phyloP scores from a whole-genome alignment of 768 basidiomycete species.

The Auriscalpium microsporum region DNA sequence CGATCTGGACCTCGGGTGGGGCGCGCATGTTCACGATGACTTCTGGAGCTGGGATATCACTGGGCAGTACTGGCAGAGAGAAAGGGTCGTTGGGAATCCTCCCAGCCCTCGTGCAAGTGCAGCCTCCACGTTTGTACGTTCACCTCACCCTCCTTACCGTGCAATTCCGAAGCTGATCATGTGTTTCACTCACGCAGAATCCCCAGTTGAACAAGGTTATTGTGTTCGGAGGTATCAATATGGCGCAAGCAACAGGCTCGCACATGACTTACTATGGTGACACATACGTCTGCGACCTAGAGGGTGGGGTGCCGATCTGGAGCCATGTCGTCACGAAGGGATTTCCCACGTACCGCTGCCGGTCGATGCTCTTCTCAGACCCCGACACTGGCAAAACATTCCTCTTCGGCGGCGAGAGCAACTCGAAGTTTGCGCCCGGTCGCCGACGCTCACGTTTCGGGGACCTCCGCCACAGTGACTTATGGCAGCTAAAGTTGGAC shows the following conservation, averaged over 20 bases:
- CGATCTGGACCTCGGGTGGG: conserved; percentile 15
- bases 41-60: conserved; percentile 27
- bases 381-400: conserved; percentile 24
- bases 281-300: conserved; percentile 25
- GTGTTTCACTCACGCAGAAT: conserved; percentile 19
- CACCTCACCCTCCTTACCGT: background rate
- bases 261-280: conserved; percentile 27
- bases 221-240: conserved; percentile 29
- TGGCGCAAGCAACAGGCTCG: conserved; percentile 1
- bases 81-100: conserved; percentile 23
- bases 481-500: conserved; percentile 30
- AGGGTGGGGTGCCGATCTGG: conserved; percentile 19
- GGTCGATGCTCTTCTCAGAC: conserved; percentile 23
- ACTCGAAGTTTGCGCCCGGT: conserved; percentile 25
- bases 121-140: conserved; percentile 7
- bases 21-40: conserved; percentile 21
- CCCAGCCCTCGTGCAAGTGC: conserved; percentile 24
- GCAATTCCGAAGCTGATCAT: background rate
- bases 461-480: conserved; percentile 20
- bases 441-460: conserved; percentile 15
- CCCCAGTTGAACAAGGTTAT: conserved; percentile 25
- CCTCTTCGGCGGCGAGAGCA: conserved; percentile 29
- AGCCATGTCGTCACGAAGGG: conserved; percentile 29
- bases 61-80: conserved; percentile 21
- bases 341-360: conserved; percentile 30